phyloP scores from a whole-genome alignment of 2,329 filamentous ascomycete genomes.

The Blumeriella jaapii region DNA sequence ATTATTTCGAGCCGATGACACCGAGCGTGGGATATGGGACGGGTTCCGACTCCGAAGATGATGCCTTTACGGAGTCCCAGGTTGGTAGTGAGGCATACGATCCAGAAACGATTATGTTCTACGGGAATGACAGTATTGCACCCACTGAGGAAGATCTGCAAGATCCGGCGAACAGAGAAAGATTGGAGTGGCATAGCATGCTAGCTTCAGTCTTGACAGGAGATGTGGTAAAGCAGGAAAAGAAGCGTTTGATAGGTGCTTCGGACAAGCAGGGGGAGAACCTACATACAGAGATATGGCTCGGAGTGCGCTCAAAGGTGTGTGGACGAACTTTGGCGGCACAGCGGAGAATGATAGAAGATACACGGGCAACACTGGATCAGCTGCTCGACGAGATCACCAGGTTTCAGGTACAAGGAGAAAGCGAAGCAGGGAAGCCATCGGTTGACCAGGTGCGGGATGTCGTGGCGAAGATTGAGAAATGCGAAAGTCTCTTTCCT shows the following conservation, averaged over 20 bases:
- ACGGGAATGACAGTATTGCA: slow-evolving; percentile 79
- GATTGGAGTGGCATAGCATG: slow-evolving; percentile 98
- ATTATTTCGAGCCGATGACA: slow-evolving; percentile 49
- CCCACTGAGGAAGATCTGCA: slow-evolving; percentile 83
- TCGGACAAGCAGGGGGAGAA: slow-evolving; percentile 47
- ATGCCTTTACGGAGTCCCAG: slow-evolving; percentile 76
- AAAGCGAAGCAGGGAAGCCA: slow-evolving; percentile 76
- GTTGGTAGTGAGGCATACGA: slow-evolving; percentile 79
- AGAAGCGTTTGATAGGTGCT: slow-evolving; percentile 83
- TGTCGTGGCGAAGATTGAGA: slow-evolving; percentile 81
- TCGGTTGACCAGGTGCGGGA: slow-evolving; percentile 82
- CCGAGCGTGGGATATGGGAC: slow-evolving; percentile 52
- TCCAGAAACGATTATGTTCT: slow-evolving; percentile 85
- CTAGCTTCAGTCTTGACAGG: slow-evolving; percentile 88
- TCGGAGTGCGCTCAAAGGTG: slow-evolving; percentile 72
- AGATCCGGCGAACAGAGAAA: slow-evolving; percentile 77
- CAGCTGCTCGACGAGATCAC: slow-evolving; percentile 77
- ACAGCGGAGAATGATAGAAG: slow-evolving; percentile 80
- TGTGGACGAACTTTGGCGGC: slow-evolving; percentile 76
- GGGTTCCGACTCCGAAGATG: slow-evolving; percentile 81
- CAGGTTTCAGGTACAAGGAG: slow-evolving; percentile 86
- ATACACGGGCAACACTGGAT: slow-evolving; percentile 63
- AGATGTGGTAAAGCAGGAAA: slow-evolving; percentile 95
- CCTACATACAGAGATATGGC: slow-evolving; percentile 72
- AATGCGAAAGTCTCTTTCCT: slow-evolving; percentile 75